These are phyloP conservation scores for Phytophthora tubulina DNA, from an alignment of 352 stramenopile species.

Conservation along the genomic window DNA sequence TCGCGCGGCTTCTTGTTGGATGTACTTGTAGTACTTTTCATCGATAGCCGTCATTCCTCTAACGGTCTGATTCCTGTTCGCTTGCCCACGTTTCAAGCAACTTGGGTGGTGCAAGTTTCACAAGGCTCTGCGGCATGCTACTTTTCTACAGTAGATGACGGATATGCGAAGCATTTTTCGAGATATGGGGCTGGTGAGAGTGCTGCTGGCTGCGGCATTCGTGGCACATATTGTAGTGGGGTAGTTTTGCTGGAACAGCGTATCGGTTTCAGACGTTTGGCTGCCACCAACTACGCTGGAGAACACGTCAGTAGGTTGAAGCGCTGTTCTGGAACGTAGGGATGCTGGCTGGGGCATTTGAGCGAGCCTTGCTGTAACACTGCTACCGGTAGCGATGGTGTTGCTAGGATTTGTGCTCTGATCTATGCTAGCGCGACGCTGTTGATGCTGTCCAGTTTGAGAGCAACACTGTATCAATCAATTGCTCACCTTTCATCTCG, in stretches of 20 bases:
- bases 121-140: background rate
- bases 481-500: too few species aligned
- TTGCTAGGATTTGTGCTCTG: constrained; percentile 4
- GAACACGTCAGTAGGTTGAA: constrained; percentile 40
- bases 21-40: too few species aligned
- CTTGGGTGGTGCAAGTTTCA: background rate
- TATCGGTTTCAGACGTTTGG: background rate
- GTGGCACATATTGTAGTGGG: background rate
- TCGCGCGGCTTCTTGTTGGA: too few species aligned
- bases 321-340: constrained; percentile 62
- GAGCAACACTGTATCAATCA: too few species aligned
- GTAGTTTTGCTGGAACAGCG: background rate
- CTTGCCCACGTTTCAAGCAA: background rate
- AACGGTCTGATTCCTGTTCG: background rate
- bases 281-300: background rate
- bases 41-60: too few species aligned
- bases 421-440: background rate
- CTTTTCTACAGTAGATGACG: background rate
- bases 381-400: constrained; percentile 32
- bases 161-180: background rate
- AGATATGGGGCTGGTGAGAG: background rate
- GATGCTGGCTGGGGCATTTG: constrained; percentile 55
- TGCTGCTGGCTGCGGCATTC: background rate
- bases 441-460: too few species aligned
- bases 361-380: constrained; percentile 43